phyloP scores from a whole-genome alignment of 2,329 filamentous ascomycete genomes.

The Xylariaceae sp. region DNA sequence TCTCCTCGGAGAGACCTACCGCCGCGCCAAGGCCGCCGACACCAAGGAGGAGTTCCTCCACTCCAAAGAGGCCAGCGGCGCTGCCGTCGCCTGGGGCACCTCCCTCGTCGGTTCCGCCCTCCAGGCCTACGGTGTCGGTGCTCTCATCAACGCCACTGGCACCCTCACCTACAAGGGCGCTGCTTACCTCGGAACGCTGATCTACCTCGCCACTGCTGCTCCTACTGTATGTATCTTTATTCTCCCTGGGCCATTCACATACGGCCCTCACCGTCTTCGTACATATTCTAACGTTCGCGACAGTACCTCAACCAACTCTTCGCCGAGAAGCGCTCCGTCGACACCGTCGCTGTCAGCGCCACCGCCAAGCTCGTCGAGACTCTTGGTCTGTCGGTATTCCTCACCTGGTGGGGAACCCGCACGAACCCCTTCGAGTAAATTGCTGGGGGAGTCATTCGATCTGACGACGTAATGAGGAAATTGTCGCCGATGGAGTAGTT shows the following conservation, averaged over 20 bases:
- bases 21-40: slow-evolving; percentile 86
- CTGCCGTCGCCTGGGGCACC: slow-evolving; percentile 85
- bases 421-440: slow-evolving; percentile 85
- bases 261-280: neutral
- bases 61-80: slow-evolving; percentile 86
- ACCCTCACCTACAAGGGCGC: slow-evolving; percentile 97
- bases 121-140: slow-evolving; percentile 86
- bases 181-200: slow-evolving; percentile 83
- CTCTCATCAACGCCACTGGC: slow-evolving; percentile 89
- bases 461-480: slow-evolving; percentile 12
- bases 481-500: neutral
- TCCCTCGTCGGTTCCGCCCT: slow-evolving; percentile 85
- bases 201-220: slow-evolving; percentile 89
- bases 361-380: slow-evolving; percentile 89
- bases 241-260: no score
- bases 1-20: slow-evolving; percentile 91
- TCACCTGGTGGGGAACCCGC: slow-evolving; percentile 97
- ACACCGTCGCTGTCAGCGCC: slow-evolving; percentile 83
- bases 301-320: slow-evolving; percentile 85
- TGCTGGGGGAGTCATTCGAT: neutral
- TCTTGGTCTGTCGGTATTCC: slow-evolving; percentile 83
- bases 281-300: neutral
- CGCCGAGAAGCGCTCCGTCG: slow-evolving; percentile 86
- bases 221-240: slow-evolving; percentile 66
- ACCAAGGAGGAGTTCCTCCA: slow-evolving; percentile 95